Evolutionary conservation across 139 green algal genomes (phyloP), one percentile per base, ranked within the genome.

Genomic region (Closterium sp.): DNA sequence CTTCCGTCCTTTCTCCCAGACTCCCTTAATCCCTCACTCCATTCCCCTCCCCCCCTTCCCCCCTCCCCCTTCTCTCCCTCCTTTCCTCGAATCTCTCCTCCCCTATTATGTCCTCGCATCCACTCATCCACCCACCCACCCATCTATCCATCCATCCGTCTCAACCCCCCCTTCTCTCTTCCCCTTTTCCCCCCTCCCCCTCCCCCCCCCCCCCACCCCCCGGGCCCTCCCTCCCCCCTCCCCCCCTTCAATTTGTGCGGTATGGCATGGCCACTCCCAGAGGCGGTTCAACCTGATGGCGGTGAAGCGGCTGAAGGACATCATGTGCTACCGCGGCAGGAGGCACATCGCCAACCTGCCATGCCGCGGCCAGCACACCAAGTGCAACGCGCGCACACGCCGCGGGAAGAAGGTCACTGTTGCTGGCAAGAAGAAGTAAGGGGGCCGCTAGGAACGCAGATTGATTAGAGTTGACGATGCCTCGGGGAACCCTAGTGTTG

Each of bases 241-340:
- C 16, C 12, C 64, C 16, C 16, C 12, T 83, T 83, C 64, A 32
- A 32, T 86, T 28, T 86, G 81, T 86, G 4, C n/a, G n/a, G n/a
- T 86, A 10, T 32, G 21, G 4, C n/a, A 32, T 86, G n/a, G 81
- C n/a, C 9, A 8, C 21, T 1, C 84, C 8, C 92, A 94, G 92
- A 95, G 97, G 90, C 95, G 97, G 64, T 96, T 97, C 87, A 97
- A 97, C 64, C 33, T 95, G 2, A 92, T 98, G 35, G 97, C 98
- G 96, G 99, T 99, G 96, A 98, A 99, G 96, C 95, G 98, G 38
- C 94, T 99, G 84, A 99, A 98, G 92, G 98, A 99, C 91, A 99
- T 99, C 86, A 95, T 96, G 87, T 99, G 97, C 97, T 99, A 99
- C 96, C 96, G 98, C 25, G 98, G 98, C 32, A 95, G 95, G 69